phyloP scores from a whole-genome alignment of 1,284 basidiomycete species.

The Megacollybia platyphylla region DNA sequence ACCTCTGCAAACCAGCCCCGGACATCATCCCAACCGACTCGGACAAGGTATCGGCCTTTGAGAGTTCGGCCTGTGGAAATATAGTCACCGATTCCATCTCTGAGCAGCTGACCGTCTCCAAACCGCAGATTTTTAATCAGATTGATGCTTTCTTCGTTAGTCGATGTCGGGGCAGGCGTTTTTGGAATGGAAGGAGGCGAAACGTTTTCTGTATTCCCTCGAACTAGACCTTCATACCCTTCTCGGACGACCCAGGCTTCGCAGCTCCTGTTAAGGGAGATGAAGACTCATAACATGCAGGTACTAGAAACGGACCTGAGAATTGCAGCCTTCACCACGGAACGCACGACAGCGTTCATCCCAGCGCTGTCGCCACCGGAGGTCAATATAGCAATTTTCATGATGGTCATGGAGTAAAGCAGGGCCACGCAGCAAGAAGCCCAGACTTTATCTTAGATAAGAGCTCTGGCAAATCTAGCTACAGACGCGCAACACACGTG shows the following conservation, averaged over 20 bases:
- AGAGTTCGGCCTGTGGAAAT: constrained; percentile 49
- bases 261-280: constrained; percentile 53
- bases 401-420: constrained; percentile 14
- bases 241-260: constrained; percentile 91
- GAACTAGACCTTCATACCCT: constrained; percentile 91
- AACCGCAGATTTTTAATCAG: constrained; percentile 69
- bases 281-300: not conserved
- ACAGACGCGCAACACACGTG: no score
- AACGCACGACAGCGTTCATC: constrained; percentile 91
- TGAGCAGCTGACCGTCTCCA: constrained; percentile 83
- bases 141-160: constrained; percentile 21
- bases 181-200: constrained; percentile 9
- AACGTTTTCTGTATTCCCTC: constrained; percentile 44
- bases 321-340: constrained; percentile 84
- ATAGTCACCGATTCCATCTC: constrained; percentile 83
- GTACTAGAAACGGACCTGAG: constrained; percentile 47
- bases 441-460: no score
- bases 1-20: constrained; percentile 89
- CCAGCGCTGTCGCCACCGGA: constrained; percentile 96
- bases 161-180: constrained; percentile 7
- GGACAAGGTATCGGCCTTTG: constrained; percentile 87
- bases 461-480: no score
- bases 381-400: constrained; percentile 88
- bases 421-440: not conserved
- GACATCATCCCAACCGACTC: constrained; percentile 98